Base-by-base conservation (phyloP, 2,329 filamentous ascomycete species). In the Alternaria solani region DNA sequence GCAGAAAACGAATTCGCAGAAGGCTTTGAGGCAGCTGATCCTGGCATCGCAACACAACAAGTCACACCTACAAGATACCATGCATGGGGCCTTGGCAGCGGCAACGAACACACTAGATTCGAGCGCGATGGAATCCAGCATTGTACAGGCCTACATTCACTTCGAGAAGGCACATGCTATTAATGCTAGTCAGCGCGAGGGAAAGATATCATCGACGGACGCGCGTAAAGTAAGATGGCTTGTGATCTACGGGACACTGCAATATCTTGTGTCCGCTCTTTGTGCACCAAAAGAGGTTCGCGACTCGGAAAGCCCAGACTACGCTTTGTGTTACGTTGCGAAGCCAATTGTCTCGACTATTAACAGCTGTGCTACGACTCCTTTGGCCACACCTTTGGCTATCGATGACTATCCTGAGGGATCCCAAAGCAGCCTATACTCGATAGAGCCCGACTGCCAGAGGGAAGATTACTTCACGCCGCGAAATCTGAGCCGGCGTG, bases 141-240 rank as follows among this genome's bases (percentile, higher is more conserved):
- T 94, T 3, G 89, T 95, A 1, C 81, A 84, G 53, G 87, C 88
- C 1, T 95, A 93, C 69, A 83, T 87, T 4, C 82, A 81, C 3
- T 94, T 94, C 57, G 92, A 95, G 70, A 85, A 87, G 53, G 83
- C 87, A 7, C 82, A 84, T 2, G 79, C 70, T 41, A 61, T 81
- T 20, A 88, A 85, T 61, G 55, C 81, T 18, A 87, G 85, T 64
- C 79, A 81, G 0, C 66, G 67, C 18, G 86, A 89, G 59, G 87
- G 86, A 57, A 88, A 86, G 69, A 73, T 89, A 1, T 84, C 86
- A 0, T 79, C 87, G 11, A 81, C 84, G 8, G 91, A 94, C 64
- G 90, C 87, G 1, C 87, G 92, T 41, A 94, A 93, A 75, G 86
- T 93, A 16, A 85, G 91, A 39, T 95, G 91, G 91, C 86, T 94